These are phyloP conservation scores for Ormosia semicastrata DNA, from an alignment of 306 rosid species.

Conservation along the genomic window DNA sequence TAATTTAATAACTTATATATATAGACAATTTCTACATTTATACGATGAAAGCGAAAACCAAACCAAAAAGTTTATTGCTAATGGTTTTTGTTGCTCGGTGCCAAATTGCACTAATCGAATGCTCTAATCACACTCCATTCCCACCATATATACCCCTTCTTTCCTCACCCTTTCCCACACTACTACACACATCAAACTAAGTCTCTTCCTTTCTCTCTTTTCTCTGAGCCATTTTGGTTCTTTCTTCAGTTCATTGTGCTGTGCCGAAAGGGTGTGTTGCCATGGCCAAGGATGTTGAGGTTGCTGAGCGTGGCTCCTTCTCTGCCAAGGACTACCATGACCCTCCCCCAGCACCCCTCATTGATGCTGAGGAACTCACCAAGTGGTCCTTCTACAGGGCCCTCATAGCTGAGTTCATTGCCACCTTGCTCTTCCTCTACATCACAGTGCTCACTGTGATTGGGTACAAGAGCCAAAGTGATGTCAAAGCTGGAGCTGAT, in stretches of 20 bases:
- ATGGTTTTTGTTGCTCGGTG: not conserved
- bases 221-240: not conserved
- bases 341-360: conserved; percentile 27
- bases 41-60: not conserved
- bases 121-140: not conserved
- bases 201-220: not conserved
- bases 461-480: conserved; percentile 58
- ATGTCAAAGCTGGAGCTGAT: conserved; percentile 3
- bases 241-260: not conserved
- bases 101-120: not conserved
- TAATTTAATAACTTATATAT: too few relatives aligned
- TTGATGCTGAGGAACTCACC: conserved; percentile 29
- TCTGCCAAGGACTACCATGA: conserved; percentile 29
- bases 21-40: too few relatives aligned
- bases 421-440: conserved; percentile 75
- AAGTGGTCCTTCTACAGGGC: conserved; percentile 76
- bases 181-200: not conserved
- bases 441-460: conserved; percentile 66
- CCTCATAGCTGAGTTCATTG: conserved; percentile 74
- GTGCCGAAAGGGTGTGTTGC: not conserved
- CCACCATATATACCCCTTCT: conserved; percentile 23
- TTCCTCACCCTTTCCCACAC: not conserved
- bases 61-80: not conserved
- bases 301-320: conserved; percentile 11
- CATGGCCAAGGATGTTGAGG: conserved; percentile 30